A percentile compares a stretch with the other conserved stretches of the same genome.
These are phyloP conservation scores for Agaricus sinodeliciosus DNA, from an alignment of 768 basidiomycete genomes.

Conservation along the genomic window DNA sequence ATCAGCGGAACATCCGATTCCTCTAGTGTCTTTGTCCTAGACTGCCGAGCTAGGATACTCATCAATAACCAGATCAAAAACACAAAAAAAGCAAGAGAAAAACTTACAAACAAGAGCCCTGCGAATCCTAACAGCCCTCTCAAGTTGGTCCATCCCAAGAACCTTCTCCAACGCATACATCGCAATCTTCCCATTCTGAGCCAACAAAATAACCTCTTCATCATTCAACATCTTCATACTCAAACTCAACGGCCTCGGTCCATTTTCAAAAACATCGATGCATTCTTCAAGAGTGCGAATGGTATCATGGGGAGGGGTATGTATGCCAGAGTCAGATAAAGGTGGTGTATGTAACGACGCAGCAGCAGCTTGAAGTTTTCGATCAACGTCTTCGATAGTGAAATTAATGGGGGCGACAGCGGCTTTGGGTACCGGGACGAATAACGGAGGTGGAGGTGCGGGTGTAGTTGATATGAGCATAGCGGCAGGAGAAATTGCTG, in stretches of 20 bases:
- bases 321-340: conserved; percentile 4
- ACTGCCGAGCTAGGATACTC: conserved; percentile 63
- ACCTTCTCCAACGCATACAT: conserved; percentile 96
- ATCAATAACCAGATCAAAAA: neutral
- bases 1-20: conserved; percentile 73
- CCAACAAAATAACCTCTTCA: conserved; percentile 85
- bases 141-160: conserved; percentile 59
- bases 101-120: conserved; percentile 85
- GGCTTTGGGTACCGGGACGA: conserved; percentile 2
- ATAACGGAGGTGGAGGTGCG: neutral
- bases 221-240: conserved; percentile 67
- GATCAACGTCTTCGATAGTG: conserved; percentile 52
- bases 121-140: conserved; percentile 82
- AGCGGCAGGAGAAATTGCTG: neutral
- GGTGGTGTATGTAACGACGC: conserved; percentile 4
- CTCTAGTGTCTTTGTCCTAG: conserved; percentile 79
- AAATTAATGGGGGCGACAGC: conserved; percentile 21
- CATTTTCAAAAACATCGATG: conserved; percentile 72
- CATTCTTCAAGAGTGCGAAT: conserved; percentile 67
- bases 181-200: conserved; percentile 88
- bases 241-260: conserved; percentile 52
- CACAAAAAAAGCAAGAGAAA: neutral
- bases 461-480: neutral
- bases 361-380: conserved; percentile 31
- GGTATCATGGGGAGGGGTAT: conserved; percentile 9